phyloP scores from a whole-genome alignment of 139 green algal species.

The Tetraselmis striata region DNA sequence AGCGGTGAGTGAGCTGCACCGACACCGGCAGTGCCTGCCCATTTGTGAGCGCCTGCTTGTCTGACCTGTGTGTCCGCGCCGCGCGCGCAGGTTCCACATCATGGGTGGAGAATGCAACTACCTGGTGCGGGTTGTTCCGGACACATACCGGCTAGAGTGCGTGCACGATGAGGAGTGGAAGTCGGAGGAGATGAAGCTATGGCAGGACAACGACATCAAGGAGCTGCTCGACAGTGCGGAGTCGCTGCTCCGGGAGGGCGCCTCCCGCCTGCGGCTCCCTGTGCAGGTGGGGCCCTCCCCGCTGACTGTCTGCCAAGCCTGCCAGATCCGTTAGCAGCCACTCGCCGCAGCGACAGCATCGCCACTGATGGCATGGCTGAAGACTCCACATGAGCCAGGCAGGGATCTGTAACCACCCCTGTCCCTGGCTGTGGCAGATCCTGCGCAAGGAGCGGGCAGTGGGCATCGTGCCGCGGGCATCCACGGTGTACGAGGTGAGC shows the following conservation, averaged over 20 bases:
- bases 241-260: constrained; percentile 45
- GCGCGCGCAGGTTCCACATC: constrained; percentile 81
- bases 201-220: constrained; percentile 51
- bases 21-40: not conserved
- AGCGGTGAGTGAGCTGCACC: constrained; percentile 28
- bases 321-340: no score
- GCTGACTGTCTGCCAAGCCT: no score
- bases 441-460: constrained; percentile 82
- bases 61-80: no score
- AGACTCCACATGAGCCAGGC: no score
- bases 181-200: constrained; percentile 64
- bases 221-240: constrained; percentile 37
- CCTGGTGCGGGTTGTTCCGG: constrained; percentile 68
- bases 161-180: constrained; percentile 82
- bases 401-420: no score
- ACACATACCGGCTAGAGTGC: constrained; percentile 72
- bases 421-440: constrained; percentile 31
- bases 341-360: no score
- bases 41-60: no score
- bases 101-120: constrained; percentile 98
- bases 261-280: constrained; percentile 49
- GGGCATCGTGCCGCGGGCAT: constrained; percentile 65
- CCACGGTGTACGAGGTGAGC: constrained; percentile 85
- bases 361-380: no score
- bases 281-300: no score